Conservation (phyloP, 1,284 basidiomycete species). For the Cystobasidium sp. region DNA sequence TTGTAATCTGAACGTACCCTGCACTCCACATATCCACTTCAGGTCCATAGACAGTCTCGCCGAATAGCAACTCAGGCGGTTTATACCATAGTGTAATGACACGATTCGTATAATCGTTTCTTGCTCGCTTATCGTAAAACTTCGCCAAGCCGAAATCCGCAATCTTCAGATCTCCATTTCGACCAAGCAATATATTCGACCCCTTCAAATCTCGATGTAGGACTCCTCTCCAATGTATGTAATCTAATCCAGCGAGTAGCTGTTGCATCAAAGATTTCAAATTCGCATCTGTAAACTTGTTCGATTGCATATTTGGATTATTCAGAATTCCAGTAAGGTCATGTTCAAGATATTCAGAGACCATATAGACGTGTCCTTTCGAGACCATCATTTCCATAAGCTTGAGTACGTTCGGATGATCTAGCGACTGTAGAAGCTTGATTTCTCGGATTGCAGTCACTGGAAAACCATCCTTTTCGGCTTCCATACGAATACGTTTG, state of each 20-base stretch:
- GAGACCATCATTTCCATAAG: conserved; percentile 99
- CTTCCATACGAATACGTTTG: conserved; percentile 97
- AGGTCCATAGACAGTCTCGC: conserved; percentile 93
- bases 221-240: conserved; percentile 91
- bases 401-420: conserved; percentile 85
- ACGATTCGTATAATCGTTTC: conserved; percentile 94
- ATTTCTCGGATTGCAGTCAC: conserved; percentile 99
- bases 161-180: conserved; percentile 88
- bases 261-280: conserved; percentile 93
- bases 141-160: conserved; percentile 98
- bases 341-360: conserved; percentile 99
- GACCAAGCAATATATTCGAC: conserved; percentile 95
- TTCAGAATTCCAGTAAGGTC: conserved; percentile 94
- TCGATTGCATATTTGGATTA: conserved; percentile 73
- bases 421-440: conserved; percentile 88
- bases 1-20: conserved; percentile 80
- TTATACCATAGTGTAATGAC: conserved; percentile 99
- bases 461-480: conserved; percentile 96
- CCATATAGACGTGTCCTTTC: conserved; percentile 95
- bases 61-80: conserved; percentile 91
- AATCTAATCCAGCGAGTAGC: conserved; percentile 89
- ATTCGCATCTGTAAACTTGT: conserved; percentile 75
- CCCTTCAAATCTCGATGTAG: conserved; percentile 99
- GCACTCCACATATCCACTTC: conserved; percentile 99
- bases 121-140: conserved; percentile 87